Evolutionary conservation across 2,329 filamentous ascomycete species (phyloP), one percentile per base, ranked within the genome.

Genomic region (Alternaria solani): DNA sequence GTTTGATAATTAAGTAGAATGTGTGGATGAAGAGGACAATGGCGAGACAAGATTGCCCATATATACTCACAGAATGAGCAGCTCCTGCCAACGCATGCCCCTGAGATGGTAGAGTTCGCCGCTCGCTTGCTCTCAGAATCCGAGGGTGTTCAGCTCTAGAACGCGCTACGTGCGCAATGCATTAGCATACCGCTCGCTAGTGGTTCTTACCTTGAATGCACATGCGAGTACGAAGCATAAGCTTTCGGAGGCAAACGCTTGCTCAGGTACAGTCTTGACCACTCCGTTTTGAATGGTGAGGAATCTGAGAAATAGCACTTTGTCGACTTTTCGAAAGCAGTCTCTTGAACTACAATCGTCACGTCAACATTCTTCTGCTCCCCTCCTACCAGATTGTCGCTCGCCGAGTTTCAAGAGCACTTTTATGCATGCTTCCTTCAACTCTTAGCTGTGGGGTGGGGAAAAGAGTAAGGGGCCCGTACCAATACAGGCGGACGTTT

Each of bases 1-100:
- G 59, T 59, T 58, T 59, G 53, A 46, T 43, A 61, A 63, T 59
- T 66, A 68, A 66, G 61, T 51, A 62, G 51, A 59, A 64, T 65
- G 57, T 62, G 53, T 48, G 65, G 62, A 59, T 66, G 65, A 61
- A 48, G 47, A 51, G 28, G 51, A 28, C 47, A 54, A 48, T 20
- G 9, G 34, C 11, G 39, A 59, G 39, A 36, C 34, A 23, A 7
- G 12, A 25, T 38, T 28, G n/a, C 25, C 18, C 43, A 62, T 66
- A 67, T 67, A 69, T 65, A 59, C 57, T 44, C 32, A 51, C 25
- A 23, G n/a, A 55, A 18, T 3, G 30, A 5, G 41, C 42, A 41
- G 26, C 36, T 44, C 38, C 30, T 39, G 28, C 26, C 16, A 7
- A 51, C 32, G 53, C 20, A 26, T 49, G 51, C 65, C 63, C 65